Percentiles rank a stretch among this genome's conserved stretches.
phyloP scores from a whole-genome alignment of 225 moss, liverwort and hornwort genomes.

The Marchantia polymorpha region DNA sequence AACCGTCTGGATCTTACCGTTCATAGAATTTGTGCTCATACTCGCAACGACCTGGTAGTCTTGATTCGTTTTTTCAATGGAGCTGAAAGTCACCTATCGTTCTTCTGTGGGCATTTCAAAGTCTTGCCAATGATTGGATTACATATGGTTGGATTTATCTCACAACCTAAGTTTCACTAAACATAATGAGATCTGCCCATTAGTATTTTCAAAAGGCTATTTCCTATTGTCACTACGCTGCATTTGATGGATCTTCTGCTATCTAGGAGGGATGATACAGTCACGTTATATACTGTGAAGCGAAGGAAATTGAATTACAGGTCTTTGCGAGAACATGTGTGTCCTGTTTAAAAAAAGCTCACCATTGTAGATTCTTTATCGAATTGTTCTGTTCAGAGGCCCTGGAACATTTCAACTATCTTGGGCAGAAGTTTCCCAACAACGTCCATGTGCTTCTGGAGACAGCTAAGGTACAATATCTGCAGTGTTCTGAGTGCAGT shows the following conservation, averaged over 20 bases:
- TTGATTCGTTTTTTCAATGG: too few species aligned
- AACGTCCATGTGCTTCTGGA: slow-evolving; percentile 73
- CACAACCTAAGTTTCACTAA: neutral
- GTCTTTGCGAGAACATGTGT: neutral
- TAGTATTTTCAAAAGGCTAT: neutral
- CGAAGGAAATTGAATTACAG: neutral
- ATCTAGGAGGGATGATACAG: neutral
- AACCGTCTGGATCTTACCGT: neutral
- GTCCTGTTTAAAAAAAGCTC: neutral
- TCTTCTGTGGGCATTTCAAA: too few species aligned
- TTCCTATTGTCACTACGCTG: neutral
- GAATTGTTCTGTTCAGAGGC: slow-evolving; percentile 48
- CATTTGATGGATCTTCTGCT: neutral
- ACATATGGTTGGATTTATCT: neutral
- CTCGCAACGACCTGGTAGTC: too few species aligned
- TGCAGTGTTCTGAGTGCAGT: neutral
- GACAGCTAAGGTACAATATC: slow-evolving; percentile 65
- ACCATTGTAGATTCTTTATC: neutral
- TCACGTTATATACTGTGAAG: neutral
- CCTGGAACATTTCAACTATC: slow-evolving; percentile 75
- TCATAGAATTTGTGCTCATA: too few species aligned
- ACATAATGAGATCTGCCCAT: neutral
- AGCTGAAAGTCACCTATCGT: too few species aligned
- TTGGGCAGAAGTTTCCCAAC: slow-evolving; percentile 86
- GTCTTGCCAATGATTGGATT: too few species aligned